phyloP scores from a whole-genome alignment of 345 rosid species.

The Nephelium lappaceum region DNA sequence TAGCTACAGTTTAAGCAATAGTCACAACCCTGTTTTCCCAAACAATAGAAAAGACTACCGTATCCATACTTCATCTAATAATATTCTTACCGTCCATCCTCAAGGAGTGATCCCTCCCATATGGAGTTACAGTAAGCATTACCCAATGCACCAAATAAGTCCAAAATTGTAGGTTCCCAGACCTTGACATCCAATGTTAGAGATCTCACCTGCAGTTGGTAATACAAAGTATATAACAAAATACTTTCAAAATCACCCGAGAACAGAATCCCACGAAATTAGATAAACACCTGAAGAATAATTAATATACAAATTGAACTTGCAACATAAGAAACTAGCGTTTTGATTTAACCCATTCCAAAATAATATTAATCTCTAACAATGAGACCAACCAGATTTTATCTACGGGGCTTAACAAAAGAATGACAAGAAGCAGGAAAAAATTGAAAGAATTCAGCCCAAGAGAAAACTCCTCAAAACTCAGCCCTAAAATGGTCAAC shows the following conservation, averaged over 20 bases:
- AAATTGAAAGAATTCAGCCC: no score
- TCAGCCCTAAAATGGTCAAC: no score
- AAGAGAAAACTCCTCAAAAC: no score
- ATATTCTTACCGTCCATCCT: conserved; percentile 46
- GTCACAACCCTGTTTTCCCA: background rate
- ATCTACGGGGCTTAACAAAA: no score
- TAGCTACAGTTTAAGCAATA: background rate
- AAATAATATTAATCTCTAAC: no score
- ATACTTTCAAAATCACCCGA: background rate
- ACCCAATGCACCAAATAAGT: conserved; percentile 67
- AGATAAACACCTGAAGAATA: no score
- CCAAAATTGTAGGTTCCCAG: conserved; percentile 82
- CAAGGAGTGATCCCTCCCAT: conserved; percentile 73
- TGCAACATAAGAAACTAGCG: no score
- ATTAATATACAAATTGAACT: no score
- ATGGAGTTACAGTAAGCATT: conserved; percentile 75
- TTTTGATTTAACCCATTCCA: no score
- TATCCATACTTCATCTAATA: conserved; percentile 3
- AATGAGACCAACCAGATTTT: no score
- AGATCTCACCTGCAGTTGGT: conserved; percentile 73
- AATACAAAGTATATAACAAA: conserved; percentile 15
- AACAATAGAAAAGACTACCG: background rate
- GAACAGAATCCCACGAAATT: background rate
- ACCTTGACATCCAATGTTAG: conserved; percentile 84
- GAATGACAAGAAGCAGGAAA: no score